Evolutionary conservation across 2,329 filamentous ascomycete species (phyloP).

Genomic region (Phoma sp.): DNA sequence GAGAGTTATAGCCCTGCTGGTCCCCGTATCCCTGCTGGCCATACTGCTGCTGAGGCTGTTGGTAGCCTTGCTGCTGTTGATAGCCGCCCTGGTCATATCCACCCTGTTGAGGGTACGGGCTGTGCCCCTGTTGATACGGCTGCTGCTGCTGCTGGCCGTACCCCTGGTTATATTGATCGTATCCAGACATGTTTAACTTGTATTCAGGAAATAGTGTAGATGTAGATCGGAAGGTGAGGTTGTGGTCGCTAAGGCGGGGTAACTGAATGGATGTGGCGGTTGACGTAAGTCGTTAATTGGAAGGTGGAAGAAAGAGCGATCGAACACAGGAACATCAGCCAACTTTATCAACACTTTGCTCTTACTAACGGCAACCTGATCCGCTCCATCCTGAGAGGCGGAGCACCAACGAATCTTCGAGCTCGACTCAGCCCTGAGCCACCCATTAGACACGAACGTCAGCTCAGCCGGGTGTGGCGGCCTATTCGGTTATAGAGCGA

Average conservation of each 20-base stretch:
- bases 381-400: conserved; percentile 33
- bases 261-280: conserved; percentile 9
- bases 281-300: conserved; percentile 13
- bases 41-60: conserved; percentile 41
- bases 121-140: conserved; percentile 38
- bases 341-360: conserved; percentile 26
- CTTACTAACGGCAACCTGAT: conserved; percentile 25
- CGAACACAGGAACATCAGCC: conserved; percentile 16
- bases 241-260: conserved; percentile 11
- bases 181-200: conserved; percentile 56
- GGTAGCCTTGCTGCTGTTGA: conserved; percentile 38
- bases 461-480: conserved; percentile 27
- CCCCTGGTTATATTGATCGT: conserved; percentile 53
- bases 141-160: conserved; percentile 46
- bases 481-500: conserved; percentile 16
- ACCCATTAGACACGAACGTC: conserved; percentile 20
- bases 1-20: conserved; percentile 38
- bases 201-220: background rate
- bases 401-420: conserved; percentile 35
- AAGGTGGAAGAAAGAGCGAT: conserved; percentile 13
- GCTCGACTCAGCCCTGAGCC: conserved; percentile 41
- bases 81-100: conserved; percentile 41
- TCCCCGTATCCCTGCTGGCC: conserved; percentile 44
- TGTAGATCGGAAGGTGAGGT: conserved; percentile 1
- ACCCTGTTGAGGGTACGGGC: conserved; percentile 38